Percentiles rank a stretch among this genome's conserved stretches.
phyloP scores from a whole-genome alignment of 148 eudicot species.

The Camellia japonica region DNA sequence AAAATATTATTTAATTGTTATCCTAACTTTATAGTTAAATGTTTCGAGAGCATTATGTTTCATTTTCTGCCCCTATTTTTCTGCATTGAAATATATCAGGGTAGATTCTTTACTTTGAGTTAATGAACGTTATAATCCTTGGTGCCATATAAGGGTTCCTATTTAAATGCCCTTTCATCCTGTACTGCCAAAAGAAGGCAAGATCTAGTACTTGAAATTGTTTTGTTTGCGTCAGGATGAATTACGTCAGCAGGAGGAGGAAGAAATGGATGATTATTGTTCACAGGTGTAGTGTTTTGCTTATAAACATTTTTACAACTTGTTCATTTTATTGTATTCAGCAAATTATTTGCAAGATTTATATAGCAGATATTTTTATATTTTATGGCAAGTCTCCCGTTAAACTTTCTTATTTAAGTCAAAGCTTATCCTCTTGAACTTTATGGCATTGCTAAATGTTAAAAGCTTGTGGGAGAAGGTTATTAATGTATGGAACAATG shows the following conservation, averaged over 20 bases:
- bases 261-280: conserved; percentile 96
- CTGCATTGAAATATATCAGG: background rate
- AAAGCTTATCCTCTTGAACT: background rate
- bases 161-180: conserved; percentile 3
- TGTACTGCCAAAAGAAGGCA: conserved; percentile 2
- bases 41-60: background rate
- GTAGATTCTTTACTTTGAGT: background rate
- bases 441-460: background rate
- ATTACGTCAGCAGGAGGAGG: conserved; percentile 90
- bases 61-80: background rate
- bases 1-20: background rate
- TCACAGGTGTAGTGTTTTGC: conserved; percentile 47
- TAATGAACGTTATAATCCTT: background rate
- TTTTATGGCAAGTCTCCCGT: background rate
- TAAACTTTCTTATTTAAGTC: background rate
- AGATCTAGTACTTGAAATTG: background rate
- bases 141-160: background rate
- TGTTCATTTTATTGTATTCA: background rate
- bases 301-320: conserved; percentile 4
- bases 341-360: background rate
- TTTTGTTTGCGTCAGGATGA: conserved; percentile 64
- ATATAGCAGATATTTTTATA: background rate
- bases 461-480: background rate
- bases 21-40: background rate
- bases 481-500: background rate